A percentile compares a stretch with the other conserved stretches of the same genome.
Conservation (phyloP, 192 early-diverging fungal species). For the Chytriomyces sp. region DNA sequence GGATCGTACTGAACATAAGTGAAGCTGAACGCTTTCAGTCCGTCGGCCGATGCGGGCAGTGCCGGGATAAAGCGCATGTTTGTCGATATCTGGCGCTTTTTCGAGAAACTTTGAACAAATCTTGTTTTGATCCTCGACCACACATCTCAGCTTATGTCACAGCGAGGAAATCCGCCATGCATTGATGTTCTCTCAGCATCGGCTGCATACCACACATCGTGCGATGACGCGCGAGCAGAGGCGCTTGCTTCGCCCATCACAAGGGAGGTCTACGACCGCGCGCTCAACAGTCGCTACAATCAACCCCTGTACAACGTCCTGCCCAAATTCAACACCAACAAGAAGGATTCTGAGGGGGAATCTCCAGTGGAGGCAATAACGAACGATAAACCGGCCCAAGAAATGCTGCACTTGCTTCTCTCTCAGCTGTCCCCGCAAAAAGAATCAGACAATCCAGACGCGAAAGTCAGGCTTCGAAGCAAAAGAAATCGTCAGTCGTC, state of each 20-base stretch:
- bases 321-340: constrained; percentile 30
- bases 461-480: background rate
- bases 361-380: constrained; percentile 20
- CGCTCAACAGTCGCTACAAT: background rate
- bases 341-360: constrained; percentile 15
- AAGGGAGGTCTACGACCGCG: background rate
- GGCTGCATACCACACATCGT: too few relatives aligned
- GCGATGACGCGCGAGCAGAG: too few relatives aligned
- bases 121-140: background rate
- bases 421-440: constrained; percentile 7
- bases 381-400: constrained; percentile 26
- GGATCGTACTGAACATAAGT: constrained; percentile 75
- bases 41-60: background rate
- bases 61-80: too few relatives aligned
- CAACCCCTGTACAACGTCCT: constrained; percentile 11
- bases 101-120: background rate
- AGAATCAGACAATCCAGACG: background rate
- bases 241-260: background rate
- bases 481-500: background rate
- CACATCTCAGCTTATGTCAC: background rate
- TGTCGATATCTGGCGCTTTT: too few relatives aligned
- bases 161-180: too few relatives aligned
- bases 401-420: constrained; percentile 15
- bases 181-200: too few relatives aligned
- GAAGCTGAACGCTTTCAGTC: constrained; percentile 64